phyloP scores from a whole-genome alignment of 164 flowering plant species.

The Kingdonia uniflora region DNA sequence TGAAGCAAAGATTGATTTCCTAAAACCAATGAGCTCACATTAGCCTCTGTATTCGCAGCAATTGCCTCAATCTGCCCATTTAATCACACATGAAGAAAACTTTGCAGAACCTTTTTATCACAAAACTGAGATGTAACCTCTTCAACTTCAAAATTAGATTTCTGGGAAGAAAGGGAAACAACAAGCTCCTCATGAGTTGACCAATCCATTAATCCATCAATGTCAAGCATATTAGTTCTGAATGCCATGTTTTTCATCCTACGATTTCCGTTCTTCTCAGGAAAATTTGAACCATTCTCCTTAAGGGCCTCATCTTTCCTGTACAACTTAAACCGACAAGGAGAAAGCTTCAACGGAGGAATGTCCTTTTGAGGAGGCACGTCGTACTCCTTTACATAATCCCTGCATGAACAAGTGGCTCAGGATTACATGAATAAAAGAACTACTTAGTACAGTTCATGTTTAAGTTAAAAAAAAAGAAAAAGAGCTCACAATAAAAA shows the following conservation, averaged over 20 bases:
- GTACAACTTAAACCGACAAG: slow-evolving; percentile 49
- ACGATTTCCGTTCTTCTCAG: slow-evolving; percentile 17
- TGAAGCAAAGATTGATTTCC: slow-evolving; percentile 60
- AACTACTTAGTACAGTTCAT: too few species aligned
- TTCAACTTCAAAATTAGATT: slow-evolving; percentile 19
- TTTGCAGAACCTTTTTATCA: slow-evolving; percentile 21
- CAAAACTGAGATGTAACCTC: slow-evolving; percentile 18
- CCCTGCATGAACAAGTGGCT: slow-evolving; percentile 49
- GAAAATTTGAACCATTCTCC: slow-evolving; percentile 25
- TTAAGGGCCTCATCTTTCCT: slow-evolving; percentile 25
- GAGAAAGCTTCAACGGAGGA: slow-evolving; percentile 52
- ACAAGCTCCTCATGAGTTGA: slow-evolving; percentile 43
- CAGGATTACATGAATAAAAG: too few species aligned
- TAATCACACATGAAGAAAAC: slow-evolving; percentile 54
- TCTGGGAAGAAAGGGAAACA: slow-evolving; percentile 25
- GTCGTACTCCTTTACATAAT: slow-evolving; percentile 41
- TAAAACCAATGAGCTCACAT: slow-evolving; percentile 42
- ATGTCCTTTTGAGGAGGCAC: slow-evolving; percentile 24
- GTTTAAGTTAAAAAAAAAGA: too few species aligned
- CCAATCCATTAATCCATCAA: slow-evolving; percentile 33
- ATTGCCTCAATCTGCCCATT: slow-evolving; percentile 54
- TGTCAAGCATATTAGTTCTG: slow-evolving; percentile 17
- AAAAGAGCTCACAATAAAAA: too few species aligned
- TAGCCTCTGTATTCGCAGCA: slow-evolving; percentile 27
- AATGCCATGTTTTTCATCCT: slow-evolving; percentile 14